Conservation (phyloP, 2,329 filamentous ascomycete species). For the Trichoderma koningii region DNA sequence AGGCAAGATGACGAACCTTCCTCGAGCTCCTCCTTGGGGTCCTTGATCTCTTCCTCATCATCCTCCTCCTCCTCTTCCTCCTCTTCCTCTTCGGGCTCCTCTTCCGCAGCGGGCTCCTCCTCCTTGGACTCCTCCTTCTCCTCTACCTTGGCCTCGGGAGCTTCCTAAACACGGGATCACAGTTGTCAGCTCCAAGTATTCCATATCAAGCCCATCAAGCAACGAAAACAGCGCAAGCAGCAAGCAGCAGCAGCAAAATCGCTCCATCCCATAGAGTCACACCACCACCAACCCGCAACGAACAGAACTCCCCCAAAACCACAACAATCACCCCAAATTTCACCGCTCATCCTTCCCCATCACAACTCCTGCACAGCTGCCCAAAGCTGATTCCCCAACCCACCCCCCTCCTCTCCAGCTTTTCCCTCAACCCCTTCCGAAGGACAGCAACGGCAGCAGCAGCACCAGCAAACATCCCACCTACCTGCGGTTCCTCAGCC, state of each 20-base stretch:
- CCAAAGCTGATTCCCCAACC: not conserved
- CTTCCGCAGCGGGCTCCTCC: conserved; percentile 54
- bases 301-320: no score
- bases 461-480: conserved; percentile 29
- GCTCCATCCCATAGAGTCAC: no score
- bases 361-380: conserved; percentile 20
- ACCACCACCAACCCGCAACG: no score
- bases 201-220: not conserved
- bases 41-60: conserved; percentile 80
- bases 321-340: not conserved
- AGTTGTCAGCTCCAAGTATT: no score
- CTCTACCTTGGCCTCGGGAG: conserved; percentile 40
- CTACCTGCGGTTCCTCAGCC: conserved; percentile 64
- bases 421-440: not conserved
- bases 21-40: conserved; percentile 85
- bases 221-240: no score
- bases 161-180: conserved; percentile 36
- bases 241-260: no score
- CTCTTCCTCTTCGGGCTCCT: conserved; percentile 61
- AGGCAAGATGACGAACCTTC: conserved; percentile 68
- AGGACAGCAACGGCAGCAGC: not conserved
- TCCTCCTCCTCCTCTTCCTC: conserved; percentile 69
- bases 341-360: not conserved
- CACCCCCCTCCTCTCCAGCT: no score
- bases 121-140: conserved; percentile 52